Evolutionary conservation across 1,284 basidiomycete species (phyloP).

Genomic region (Ustilago crameri): DNA sequence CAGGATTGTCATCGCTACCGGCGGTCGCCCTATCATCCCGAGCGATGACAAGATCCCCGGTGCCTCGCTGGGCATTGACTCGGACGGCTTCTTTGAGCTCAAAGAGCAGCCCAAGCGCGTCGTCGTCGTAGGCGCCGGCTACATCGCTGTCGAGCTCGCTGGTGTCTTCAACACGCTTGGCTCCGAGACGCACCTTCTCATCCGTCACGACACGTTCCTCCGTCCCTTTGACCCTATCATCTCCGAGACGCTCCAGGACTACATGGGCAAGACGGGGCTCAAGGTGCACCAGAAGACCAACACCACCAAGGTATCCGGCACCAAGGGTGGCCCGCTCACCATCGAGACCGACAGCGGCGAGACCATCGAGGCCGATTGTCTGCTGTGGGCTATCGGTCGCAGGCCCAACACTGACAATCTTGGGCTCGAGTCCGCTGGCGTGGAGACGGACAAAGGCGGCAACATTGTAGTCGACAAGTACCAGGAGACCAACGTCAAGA

Average conservation of each 20-base stretch:
- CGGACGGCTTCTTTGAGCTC: slow-evolving; percentile 96
- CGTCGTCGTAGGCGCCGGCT: slow-evolving; percentile 93
- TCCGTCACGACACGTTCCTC: slow-evolving; percentile 87
- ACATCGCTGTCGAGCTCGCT: slow-evolving; percentile 87
- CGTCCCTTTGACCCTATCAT: slow-evolving; percentile 91
- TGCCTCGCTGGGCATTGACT: slow-evolving; percentile 86
- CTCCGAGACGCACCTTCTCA: slow-evolving; percentile 88
- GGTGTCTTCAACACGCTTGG: slow-evolving; percentile 66
- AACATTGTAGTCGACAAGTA: slow-evolving; percentile 90
- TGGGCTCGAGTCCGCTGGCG: slow-evolving; percentile 81
- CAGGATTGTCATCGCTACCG: slow-evolving; percentile 76
- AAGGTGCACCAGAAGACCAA: slow-evolving; percentile 84
- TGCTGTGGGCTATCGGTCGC: slow-evolving; percentile 96
- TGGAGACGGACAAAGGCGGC: slow-evolving; percentile 81
- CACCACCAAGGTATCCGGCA: slow-evolving; percentile 79
- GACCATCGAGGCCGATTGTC: slow-evolving; percentile 82
- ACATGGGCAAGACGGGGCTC: slow-evolving; percentile 93
- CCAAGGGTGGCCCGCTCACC: slow-evolving; percentile 59
- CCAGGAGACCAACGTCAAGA: slow-evolving; percentile 77
- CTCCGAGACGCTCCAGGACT: slow-evolving; percentile 86
- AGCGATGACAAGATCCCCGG: slow-evolving; percentile 85
- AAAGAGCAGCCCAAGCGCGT: slow-evolving; percentile 90
- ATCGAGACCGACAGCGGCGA: slow-evolving; percentile 73
- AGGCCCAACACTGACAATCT: slow-evolving; percentile 82
- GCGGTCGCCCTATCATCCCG: slow-evolving; percentile 85